Percentiles rank a stretch among this genome's conserved stretches.
Evolutionary conservation across 2,329 filamentous ascomycete species (phyloP).

Genomic region (Pseudocercospora macadamiae): DNA sequence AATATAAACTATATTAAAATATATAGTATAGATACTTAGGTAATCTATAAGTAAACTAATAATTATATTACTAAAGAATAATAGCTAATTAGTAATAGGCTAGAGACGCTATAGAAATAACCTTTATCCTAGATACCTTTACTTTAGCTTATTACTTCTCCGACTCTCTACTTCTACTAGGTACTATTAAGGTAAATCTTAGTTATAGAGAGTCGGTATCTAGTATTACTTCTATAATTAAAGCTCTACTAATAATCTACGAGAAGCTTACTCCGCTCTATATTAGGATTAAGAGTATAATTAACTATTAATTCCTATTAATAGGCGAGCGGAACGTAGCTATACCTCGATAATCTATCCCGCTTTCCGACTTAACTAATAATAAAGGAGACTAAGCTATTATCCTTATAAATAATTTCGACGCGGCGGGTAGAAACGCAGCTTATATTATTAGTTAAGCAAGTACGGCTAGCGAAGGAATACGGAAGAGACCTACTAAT

Average conservation of each 20-base stretch:
- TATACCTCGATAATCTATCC: not conserved
- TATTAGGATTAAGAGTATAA: not conserved
- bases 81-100: not conserved
- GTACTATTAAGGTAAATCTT: slow-evolving; percentile 24
- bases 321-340: slow-evolving; percentile 23
- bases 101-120: slow-evolving; percentile 2
- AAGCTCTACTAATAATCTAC: slow-evolving; percentile 25
- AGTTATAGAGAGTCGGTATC: slow-evolving; percentile 19
- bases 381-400: not conserved
- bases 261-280: not conserved
- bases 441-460: not conserved
- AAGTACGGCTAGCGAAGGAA: not conserved
- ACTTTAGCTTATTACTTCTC: not conserved
- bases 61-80: not conserved
- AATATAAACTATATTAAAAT: slow-evolving; percentile 4
- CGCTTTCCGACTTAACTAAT: not conserved
- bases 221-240: slow-evolving; percentile 20
- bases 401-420: slow-evolving; percentile 40
- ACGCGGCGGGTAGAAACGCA: slow-evolving; percentile 42
- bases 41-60: not conserved
- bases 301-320: not conserved
- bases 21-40: slow-evolving; percentile 11
- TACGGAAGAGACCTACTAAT: not conserved
- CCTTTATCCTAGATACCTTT: not conserved
- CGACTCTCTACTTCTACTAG: slow-evolving; percentile 29